These are phyloP conservation scores for Diaporthe batatas DNA, from an alignment of 2,329 filamentous ascomycete genomes.

Conservation along the genomic window DNA sequence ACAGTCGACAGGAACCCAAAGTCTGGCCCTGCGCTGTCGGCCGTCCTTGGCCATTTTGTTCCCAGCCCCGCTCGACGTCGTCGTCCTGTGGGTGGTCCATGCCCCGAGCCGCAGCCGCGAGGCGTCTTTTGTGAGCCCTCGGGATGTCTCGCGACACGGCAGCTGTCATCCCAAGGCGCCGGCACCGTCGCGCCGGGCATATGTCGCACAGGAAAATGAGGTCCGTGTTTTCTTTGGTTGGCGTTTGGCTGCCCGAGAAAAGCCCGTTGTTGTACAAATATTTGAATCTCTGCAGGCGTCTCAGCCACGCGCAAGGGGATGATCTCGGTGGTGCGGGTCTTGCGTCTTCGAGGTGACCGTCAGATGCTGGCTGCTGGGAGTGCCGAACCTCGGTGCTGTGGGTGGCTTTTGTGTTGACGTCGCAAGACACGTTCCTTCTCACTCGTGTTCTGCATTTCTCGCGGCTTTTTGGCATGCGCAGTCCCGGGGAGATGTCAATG, in stretches of 20 bases:
- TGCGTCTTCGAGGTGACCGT: not conserved
- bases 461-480: not conserved
- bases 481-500: not conserved
- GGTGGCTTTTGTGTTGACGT: not conserved
- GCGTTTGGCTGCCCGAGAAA: slow-evolving; percentile 16
- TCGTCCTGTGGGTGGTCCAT: slow-evolving; percentile 24
- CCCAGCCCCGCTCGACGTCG: not conserved
- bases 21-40: not conserved
- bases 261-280: not conserved
- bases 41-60: too few species aligned
- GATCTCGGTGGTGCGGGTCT: not conserved
- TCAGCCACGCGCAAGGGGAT: not conserved
- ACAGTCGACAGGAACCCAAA: not conserved
- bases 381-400: not conserved
- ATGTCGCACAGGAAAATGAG: not conserved
- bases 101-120: slow-evolving; percentile 39
- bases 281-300: not conserved
- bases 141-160: slow-evolving; percentile 35
- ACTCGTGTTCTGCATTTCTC: not conserved
- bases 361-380: not conserved
- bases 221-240: not conserved
- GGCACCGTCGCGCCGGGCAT: not conserved
- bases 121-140: slow-evolving; percentile 29
- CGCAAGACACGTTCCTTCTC: not conserved
- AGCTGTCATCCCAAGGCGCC: slow-evolving; percentile 19